phyloP scores from a whole-genome alignment of 192 early-diverging fungal genomes.

The Radiomyces spectabilis region DNA sequence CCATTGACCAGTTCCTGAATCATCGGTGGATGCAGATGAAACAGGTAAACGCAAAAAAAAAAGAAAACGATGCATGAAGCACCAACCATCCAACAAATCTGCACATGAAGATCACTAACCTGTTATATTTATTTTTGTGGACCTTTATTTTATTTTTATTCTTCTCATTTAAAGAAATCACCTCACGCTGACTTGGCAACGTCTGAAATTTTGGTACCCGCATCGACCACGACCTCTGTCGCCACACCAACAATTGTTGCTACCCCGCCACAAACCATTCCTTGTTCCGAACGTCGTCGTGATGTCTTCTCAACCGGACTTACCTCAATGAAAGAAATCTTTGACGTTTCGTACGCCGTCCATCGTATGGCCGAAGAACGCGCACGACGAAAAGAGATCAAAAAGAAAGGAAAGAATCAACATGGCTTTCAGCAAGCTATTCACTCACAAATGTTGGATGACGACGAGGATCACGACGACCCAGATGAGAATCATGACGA shows the following conservation, averaged over 20 bases:
- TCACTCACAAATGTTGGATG: conserved; percentile 1
- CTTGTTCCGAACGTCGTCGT: conserved; percentile 33
- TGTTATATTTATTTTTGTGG: background rate
- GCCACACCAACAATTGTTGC: background rate
- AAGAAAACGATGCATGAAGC: background rate
- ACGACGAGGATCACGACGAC: conserved; percentile 4
- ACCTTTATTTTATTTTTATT: background rate
- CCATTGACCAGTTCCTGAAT: conserved; percentile 72
- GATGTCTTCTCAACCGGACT: conserved; percentile 35
- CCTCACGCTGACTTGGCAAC: background rate
- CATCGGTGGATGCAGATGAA: conserved; percentile 72
- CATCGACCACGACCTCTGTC: background rate
- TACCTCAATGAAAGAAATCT: conserved; percentile 56
- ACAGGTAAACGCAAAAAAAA: background rate
- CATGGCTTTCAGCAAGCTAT: background rate
- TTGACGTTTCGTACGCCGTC: conserved; percentile 66
- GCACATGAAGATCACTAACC: background rate
- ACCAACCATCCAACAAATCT: background rate
- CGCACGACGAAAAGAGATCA: conserved; percentile 4
- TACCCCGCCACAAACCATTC: background rate
- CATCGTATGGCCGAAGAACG: conserved; percentile 65
- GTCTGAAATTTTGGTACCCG: background rate
- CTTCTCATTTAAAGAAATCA: no score
- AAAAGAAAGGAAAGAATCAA: background rate
- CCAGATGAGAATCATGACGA: conserved; percentile 6